These are phyloP conservation scores for Tylopilus plumbeoviolaceoides DNA, from an alignment of 768 basidiomycete genomes.

Conservation along the genomic window DNA sequence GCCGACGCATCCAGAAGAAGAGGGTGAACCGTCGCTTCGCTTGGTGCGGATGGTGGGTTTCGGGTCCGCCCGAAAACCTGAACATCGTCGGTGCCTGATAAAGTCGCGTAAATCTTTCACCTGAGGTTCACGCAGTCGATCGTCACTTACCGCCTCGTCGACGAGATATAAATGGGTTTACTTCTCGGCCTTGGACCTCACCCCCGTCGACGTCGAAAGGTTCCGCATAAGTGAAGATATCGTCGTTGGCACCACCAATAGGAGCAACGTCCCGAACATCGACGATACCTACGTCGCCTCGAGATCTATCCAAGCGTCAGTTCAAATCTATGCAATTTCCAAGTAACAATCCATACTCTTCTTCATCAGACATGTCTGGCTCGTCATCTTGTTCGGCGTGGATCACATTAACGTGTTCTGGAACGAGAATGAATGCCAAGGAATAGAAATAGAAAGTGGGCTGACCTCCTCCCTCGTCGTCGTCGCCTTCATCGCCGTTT, in stretches of 20 bases:
- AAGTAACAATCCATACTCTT: constrained; percentile 44
- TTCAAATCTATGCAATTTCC: not conserved
- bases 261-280: constrained; percentile 33
- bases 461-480: constrained; percentile 23
- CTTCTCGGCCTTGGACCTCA: constrained; percentile 41
- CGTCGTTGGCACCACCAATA: constrained; percentile 35
- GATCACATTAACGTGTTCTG: constrained; percentile 54
- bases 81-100: constrained; percentile 47
- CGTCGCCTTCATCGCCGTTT: constrained; percentile 54
- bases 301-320: constrained; percentile 34
- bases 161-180: constrained; percentile 44
- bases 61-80: constrained; percentile 64
- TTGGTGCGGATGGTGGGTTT: constrained; percentile 45
- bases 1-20: constrained; percentile 65
- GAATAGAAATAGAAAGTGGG: not conserved
- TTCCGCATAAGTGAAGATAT: constrained; percentile 54
- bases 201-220: constrained; percentile 44
- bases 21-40: constrained; percentile 77
- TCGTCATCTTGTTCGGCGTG: constrained; percentile 61
- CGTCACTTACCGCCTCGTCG: constrained; percentile 41
- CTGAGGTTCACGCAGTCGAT: not conserved
- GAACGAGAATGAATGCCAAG: constrained; percentile 6
- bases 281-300: constrained; percentile 37
- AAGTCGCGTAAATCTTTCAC: not conserved
- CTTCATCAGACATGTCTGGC: constrained; percentile 64